Base-by-base conservation (phyloP, 2,329 filamentous ascomycete genomes). In the Myotisia sp. region DNA sequence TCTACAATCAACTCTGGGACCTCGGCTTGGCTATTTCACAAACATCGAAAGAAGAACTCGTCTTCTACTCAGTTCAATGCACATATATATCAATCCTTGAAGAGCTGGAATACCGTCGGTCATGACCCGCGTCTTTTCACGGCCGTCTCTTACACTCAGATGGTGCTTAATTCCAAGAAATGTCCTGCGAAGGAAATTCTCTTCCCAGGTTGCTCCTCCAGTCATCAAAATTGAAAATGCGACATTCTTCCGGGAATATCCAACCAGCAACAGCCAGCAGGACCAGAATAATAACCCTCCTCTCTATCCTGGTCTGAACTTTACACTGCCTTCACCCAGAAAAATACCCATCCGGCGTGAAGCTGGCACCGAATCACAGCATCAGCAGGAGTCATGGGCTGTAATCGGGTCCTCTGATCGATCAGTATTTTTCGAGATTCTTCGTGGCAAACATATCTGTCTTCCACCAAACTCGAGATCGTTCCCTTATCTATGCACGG, bases 231-330 rank as follows among this genome's bases (percentile, higher is more conserved):
- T 92, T 50, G 52, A 68, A 48, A 76, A 85, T 60, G 85, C 72
- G 55, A 87, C 82, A 1, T 92, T 93, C 57, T 92, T 87, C 60
- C 73, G 76, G 26, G 70, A 76, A 32, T 77, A 86, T 53, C 81
- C 82, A 8, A 68, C 68, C 3, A 42, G 54, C 29, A 47, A 16
- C 7, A 60, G 36, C 44, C 51, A 18, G 49, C 57, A 12, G 52
- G 62, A 24, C 51, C 58, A 23, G 56, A 65, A 40, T 58, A 18
- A 65, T 12, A 87, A 90, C 51, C 76, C 75, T 14, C 65, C 82
- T 4, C 62, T 94, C 3, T 93, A 92, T 52, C 65, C 69, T 3
- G 63, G 74, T 35, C 54, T 94, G 44, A 73, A 56, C 36, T 82
- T 94, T 50, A 67, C 69, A 24, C 60, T 95, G 1, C 71, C 78